A percentile compares a stretch with the other conserved stretches of the same genome.
These are phyloP conservation scores for Emergomyces orientalis DNA, from an alignment of 2,329 filamentous ascomycete species.

Conservation along the genomic window DNA sequence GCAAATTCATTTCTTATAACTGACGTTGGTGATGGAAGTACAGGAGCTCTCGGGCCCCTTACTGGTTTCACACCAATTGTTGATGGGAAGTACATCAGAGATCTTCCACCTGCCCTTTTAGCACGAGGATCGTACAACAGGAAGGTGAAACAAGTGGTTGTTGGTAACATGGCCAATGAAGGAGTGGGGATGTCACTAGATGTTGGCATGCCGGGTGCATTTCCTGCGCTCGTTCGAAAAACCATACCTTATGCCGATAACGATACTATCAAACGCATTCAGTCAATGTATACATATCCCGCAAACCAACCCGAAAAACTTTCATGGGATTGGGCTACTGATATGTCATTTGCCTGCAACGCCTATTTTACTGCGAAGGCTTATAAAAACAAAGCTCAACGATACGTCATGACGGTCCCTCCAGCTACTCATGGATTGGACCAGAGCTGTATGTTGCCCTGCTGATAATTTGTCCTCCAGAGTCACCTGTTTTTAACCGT, in stretches of 20 bases:
- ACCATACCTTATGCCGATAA: conserved; percentile 9
- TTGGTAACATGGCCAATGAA: conserved; percentile 11
- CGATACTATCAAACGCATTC: conserved; percentile 9
- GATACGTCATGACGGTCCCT: conserved; percentile 14
- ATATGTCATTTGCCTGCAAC: conserved; percentile 14
- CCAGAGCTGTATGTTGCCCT: conserved; percentile 11
- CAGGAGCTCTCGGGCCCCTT: conserved; percentile 8
- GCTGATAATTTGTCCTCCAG: background rate
- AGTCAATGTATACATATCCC: conserved; percentile 12
- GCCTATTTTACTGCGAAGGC: conserved; percentile 10
- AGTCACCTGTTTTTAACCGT: background rate
- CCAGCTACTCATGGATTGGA: conserved; percentile 12
- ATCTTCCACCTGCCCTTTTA: conserved; percentile 4
- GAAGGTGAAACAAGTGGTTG: conserved; percentile 5
- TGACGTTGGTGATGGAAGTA: conserved; percentile 4
- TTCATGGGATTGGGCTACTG: conserved; percentile 13
- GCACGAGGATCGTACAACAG: conserved; percentile 4
- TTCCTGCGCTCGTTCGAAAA: conserved; percentile 12
- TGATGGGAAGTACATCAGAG: conserved; percentile 11
- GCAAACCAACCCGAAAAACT: conserved; percentile 9
- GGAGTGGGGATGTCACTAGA: conserved; percentile 1
- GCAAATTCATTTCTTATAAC: conserved; percentile 12
- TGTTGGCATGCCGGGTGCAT: conserved; percentile 10
- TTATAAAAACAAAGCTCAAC: conserved; percentile 8
- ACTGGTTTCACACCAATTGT: conserved; percentile 13